phyloP scores from a whole-genome alignment of 148 eudicot species.

The Fallopia convolvulus region DNA sequence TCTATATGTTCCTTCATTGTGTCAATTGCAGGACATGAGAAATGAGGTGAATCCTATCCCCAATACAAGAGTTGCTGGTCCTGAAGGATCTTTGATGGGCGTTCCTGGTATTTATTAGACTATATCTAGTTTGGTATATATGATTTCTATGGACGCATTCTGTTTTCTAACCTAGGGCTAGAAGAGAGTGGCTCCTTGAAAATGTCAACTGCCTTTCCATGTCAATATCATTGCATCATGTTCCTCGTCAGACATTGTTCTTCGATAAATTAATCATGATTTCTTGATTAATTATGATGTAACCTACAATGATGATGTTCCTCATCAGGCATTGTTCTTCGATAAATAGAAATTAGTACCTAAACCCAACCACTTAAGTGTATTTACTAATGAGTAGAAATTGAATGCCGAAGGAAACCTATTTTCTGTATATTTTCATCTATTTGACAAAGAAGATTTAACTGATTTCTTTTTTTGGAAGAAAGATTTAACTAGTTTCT shows the following conservation, averaged over 20 bases:
- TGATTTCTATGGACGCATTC: background rate
- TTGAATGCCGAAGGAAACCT: background rate
- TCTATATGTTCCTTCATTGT: background rate
- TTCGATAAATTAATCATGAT: background rate
- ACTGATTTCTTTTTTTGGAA: background rate
- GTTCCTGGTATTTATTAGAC: slow-evolving; percentile 42
- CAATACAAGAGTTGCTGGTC: slow-evolving; percentile 52
- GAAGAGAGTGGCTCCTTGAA: background rate
- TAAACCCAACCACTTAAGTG: background rate
- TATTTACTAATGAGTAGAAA: background rate
- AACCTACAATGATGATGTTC: background rate
- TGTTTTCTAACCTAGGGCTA: background rate
- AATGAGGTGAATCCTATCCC: slow-evolving; percentile 52
- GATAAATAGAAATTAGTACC: too few species aligned
- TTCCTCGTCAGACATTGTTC: background rate
- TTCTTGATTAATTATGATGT: background rate
- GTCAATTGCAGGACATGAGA: slow-evolving; percentile 44
- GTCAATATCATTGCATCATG: background rate
- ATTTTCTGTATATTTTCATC: too few species aligned
- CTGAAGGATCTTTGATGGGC: slow-evolving; percentile 71
- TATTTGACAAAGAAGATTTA: background rate
- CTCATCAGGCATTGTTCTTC: too few species aligned
- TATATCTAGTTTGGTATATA: background rate
- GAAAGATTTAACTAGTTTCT: too few species aligned
- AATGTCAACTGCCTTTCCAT: background rate